phyloP scores from a whole-genome alignment of 2,329 filamentous ascomycete species.

The Diaporthe helianthi region DNA sequence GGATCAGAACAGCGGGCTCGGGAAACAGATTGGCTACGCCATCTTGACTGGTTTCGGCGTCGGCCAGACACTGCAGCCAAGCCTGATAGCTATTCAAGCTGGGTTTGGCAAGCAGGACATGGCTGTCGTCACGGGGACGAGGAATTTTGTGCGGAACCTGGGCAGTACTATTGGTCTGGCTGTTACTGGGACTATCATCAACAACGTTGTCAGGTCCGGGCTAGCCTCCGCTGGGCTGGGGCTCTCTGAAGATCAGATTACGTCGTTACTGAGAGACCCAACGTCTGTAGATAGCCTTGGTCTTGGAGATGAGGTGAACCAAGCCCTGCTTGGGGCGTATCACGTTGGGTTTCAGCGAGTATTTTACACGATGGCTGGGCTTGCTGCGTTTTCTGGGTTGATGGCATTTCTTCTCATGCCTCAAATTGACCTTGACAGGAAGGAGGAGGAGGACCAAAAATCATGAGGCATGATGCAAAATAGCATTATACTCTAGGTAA shows the following conservation, averaged over 20 bases:
- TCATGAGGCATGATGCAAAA: not conserved
- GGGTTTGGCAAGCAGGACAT: constrained; percentile 27
- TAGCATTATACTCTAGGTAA: too few relatives aligned
- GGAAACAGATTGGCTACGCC: constrained; percentile 31
- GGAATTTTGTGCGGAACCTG: constrained; percentile 34
- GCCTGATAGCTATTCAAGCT: constrained; percentile 34
- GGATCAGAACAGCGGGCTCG: constrained; percentile 15
- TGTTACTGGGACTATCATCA: constrained; percentile 5
- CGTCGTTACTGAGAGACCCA: not conserved
- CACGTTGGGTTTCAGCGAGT: constrained; percentile 8
- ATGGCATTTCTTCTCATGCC: not conserved
- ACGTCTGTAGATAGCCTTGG: not conserved
- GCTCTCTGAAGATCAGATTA: not conserved
- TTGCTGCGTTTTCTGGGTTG: not conserved
- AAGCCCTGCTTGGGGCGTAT: not conserved
- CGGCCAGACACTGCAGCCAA: constrained; percentile 33
- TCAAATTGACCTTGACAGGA: not conserved
- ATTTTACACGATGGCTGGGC: not conserved
- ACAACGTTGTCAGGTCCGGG: constrained; percentile 22
- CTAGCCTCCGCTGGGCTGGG: not conserved
- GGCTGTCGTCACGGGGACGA: constrained; percentile 34
- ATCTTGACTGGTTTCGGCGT: constrained; percentile 31
- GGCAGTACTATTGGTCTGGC: constrained; percentile 29
- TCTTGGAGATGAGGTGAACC: not conserved
- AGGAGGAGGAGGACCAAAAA: constrained; percentile 1